These are phyloP conservation scores for Linum tenue DNA, from an alignment of 345 rosid genomes.

Conservation along the genomic window DNA sequence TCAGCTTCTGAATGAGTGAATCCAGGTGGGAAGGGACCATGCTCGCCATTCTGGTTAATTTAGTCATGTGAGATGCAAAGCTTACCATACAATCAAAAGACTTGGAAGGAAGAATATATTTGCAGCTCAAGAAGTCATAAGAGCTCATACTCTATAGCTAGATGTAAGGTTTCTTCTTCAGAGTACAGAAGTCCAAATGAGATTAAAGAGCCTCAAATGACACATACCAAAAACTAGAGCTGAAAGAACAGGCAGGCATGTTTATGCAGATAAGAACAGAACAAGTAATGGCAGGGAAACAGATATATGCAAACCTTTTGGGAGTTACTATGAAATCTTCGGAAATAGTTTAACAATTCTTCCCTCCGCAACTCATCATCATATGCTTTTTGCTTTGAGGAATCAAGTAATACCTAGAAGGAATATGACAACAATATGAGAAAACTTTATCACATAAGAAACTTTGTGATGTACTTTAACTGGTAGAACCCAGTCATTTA, in stretches of 20 bases:
- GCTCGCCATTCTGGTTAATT: constrained; percentile 43
- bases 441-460: not conserved
- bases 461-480: constrained; percentile 5
- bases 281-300: constrained; percentile 5
- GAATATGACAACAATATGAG: not conserved
- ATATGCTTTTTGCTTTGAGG: constrained; percentile 72
- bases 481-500: constrained; percentile 19
- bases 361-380: constrained; percentile 90
- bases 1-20: constrained; percentile 51
- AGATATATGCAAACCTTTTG: constrained; percentile 45
- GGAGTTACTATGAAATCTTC: constrained; percentile 66
- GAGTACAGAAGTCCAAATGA: not conserved
- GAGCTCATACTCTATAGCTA: not conserved
- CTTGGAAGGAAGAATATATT: not conserved
- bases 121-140: not conserved
- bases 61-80: constrained; percentile 13
- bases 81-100: not conserved
- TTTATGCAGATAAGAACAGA: not conserved
- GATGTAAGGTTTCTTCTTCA: too few species aligned
- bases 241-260: not conserved
- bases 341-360: constrained; percentile 71
- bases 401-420: constrained; percentile 72
- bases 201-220: not conserved
- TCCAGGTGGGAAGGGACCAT: constrained; percentile 51
- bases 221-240: not conserved